A percentile compares a stretch with the other conserved stretches of the same genome.
These are phyloP conservation scores for Leishmania gerbilli DNA, from an alignment of 208 protist species.

Conservation along the genomic window DNA sequence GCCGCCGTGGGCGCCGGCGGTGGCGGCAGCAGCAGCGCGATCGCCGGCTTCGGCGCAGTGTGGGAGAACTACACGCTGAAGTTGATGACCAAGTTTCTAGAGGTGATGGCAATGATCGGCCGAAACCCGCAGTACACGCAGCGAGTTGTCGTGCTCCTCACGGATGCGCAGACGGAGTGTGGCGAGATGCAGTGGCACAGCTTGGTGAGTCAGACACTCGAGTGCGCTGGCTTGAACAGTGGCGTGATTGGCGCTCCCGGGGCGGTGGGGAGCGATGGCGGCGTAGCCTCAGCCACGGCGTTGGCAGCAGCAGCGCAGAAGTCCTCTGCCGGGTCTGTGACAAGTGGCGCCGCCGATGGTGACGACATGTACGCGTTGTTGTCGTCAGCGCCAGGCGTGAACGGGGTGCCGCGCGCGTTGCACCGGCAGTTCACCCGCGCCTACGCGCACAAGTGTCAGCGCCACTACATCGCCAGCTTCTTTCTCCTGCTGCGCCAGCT, in stretches of 20 bases:
- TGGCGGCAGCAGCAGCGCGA: not conserved
- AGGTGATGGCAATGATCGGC: constrained; percentile 87
- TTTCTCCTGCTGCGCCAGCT: constrained; percentile 83
- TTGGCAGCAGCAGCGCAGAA: not conserved
- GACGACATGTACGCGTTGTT: constrained; percentile 15
- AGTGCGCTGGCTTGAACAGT: constrained; percentile 67
- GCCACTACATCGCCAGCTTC: constrained; percentile 64
- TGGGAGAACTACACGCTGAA: constrained; percentile 87
- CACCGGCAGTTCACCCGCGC: constrained; percentile 64
- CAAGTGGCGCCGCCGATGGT: not conserved
- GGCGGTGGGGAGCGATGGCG: constrained; percentile 4
- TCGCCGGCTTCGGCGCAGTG: constrained; percentile 19
- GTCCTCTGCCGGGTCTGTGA: not conserved
- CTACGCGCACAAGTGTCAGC: constrained; percentile 64
- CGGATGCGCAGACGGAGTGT: constrained; percentile 69
- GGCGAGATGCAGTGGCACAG: constrained; percentile 73
- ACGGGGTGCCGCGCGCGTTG: constrained; percentile 19
- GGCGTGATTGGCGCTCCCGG: constrained; percentile 5
- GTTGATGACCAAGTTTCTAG: constrained; percentile 64
- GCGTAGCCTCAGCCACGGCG: not conserved
- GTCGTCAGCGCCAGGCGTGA: constrained; percentile 11
- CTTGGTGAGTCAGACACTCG: constrained; percentile 73
- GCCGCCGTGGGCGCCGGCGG: not conserved
- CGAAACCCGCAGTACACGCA: constrained; percentile 78
- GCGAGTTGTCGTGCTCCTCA: constrained; percentile 69